A percentile compares a stretch with the other conserved stretches of the same genome.
phyloP scores from a whole-genome alignment of 345 rosid species.

The Balakata baccata region DNA sequence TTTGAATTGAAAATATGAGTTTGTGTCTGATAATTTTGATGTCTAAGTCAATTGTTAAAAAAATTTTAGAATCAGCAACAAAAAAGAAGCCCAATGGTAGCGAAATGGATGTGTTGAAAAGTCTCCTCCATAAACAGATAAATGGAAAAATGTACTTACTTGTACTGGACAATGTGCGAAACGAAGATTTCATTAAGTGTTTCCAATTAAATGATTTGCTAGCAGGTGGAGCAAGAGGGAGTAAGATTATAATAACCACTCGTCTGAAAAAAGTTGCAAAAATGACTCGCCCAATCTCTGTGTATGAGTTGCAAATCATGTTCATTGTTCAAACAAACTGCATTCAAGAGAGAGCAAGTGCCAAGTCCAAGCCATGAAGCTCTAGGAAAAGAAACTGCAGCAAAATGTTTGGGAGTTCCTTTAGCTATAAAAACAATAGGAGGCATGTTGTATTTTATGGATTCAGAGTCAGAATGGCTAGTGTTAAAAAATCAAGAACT shows the following conservation, averaged over 20 bases:
- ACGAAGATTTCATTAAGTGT: not conserved
- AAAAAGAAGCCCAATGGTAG: not conserved
- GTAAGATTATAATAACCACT: not conserved
- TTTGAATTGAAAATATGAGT: slow-evolving; percentile 27
- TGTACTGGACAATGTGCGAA: slow-evolving; percentile 29
- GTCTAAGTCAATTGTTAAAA: slow-evolving; percentile 1
- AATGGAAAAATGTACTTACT: slow-evolving; percentile 24
- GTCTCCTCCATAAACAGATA: not conserved
- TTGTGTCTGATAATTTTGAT: slow-evolving; percentile 22
- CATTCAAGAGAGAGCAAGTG: not conserved
- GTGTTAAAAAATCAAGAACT: not conserved
- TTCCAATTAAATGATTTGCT: not conserved
- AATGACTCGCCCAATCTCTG: not conserved
- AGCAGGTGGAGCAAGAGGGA: slow-evolving; percentile 8
- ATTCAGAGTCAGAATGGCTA: slow-evolving; percentile 9
- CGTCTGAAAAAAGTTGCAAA: not conserved
- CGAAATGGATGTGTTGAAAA: not conserved
- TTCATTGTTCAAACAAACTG: not conserved
- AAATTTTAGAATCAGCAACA: slow-evolving; percentile 10
- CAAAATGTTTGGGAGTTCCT: slow-evolving; percentile 21
- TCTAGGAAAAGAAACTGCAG: slow-evolving; percentile 18
- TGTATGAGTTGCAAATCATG: not conserved
- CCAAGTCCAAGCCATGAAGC: not conserved
- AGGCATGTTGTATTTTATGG: not conserved
- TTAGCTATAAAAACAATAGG: not conserved